Percentiles rank a stretch among this genome's conserved stretches.
Conservation (phyloP, 768 basidiomycete genomes). For the Obba rivulosa region DNA sequence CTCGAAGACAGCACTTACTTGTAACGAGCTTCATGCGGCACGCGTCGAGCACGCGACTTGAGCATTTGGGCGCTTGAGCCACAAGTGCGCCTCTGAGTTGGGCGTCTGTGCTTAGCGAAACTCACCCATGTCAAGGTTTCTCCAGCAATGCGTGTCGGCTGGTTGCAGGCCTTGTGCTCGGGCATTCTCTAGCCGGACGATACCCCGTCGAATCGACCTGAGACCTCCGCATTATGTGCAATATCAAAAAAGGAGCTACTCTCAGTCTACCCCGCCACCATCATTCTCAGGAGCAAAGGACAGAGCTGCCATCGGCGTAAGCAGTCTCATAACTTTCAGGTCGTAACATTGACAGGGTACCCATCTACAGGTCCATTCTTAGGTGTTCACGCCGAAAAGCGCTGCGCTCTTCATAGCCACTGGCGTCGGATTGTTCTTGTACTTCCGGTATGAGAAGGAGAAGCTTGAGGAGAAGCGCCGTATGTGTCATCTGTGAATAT, state of each 20-base stretch:
- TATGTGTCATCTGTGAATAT: slow-evolving; percentile 28
- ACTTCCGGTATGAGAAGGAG: slow-evolving; percentile 86
- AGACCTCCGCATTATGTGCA: no score
- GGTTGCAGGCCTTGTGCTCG: no score
- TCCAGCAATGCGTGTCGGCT: no score
- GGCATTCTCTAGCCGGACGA: no score
- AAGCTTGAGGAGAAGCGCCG: slow-evolving; percentile 72
- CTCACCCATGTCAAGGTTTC: no score
- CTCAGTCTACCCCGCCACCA: slow-evolving; percentile 8
- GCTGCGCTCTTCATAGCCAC: slow-evolving; percentile 81
- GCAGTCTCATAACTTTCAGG: background rate
- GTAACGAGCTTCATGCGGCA: no score
- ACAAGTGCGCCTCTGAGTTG: no score
- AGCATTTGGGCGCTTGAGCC: no score
- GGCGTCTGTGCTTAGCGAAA: no score
- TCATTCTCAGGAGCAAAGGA: slow-evolving; percentile 16
- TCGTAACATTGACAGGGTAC: background rate
- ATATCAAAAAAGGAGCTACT: slow-evolving; percentile 3
- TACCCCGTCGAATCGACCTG: no score
- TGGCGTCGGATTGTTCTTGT: slow-evolving; percentile 77
- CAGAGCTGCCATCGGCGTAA: slow-evolving; percentile 16
- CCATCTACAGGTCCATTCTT: background rate
- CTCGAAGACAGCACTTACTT: no score
- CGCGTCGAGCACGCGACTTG: no score
- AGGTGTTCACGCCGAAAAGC: slow-evolving; percentile 92